Conservation (phyloP, 2,329 filamentous ascomycete species). For the Aspergillus novoparasiticus region DNA sequence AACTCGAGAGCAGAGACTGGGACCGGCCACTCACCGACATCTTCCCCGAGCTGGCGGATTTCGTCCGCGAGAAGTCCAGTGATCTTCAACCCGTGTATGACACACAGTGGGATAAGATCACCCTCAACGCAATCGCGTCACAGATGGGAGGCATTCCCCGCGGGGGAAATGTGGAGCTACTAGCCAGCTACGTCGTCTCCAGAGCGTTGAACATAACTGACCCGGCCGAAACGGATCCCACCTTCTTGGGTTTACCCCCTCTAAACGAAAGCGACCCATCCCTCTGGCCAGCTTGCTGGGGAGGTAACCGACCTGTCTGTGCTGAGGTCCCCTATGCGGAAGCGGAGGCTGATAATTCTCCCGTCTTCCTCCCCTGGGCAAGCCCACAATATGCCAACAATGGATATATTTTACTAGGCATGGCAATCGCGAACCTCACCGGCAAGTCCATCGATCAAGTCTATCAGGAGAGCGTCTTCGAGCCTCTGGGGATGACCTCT, state of each 20-base stretch:
- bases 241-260: constrained; percentile 32
- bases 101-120: constrained; percentile 53
- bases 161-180: constrained; percentile 3
- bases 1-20: constrained; percentile 39
- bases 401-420: constrained; percentile 42
- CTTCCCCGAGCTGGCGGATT: constrained; percentile 41
- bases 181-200: neutral
- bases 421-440: constrained; percentile 50
- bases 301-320: neutral
- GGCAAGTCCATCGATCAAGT: constrained; percentile 45
- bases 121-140: constrained; percentile 48
- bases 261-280: constrained; percentile 29
- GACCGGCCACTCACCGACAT: constrained; percentile 51
- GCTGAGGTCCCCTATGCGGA: neutral
- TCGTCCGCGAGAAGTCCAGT: constrained; percentile 24
- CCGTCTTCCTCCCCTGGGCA: constrained; percentile 48
- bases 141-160: constrained; percentile 50
- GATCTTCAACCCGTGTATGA: constrained; percentile 33
- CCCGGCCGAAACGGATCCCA: neutral
- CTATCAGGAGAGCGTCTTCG: constrained; percentile 45
- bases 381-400: constrained; percentile 55
- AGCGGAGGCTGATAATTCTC: constrained; percentile 21
- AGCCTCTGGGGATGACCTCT: constrained; percentile 46
- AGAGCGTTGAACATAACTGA: constrained; percentile 28
- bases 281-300: constrained; percentile 14